phyloP scores from a whole-genome alignment of 2,329 filamentous ascomycete species.

The Pseudogymnoascus sp. region DNA sequence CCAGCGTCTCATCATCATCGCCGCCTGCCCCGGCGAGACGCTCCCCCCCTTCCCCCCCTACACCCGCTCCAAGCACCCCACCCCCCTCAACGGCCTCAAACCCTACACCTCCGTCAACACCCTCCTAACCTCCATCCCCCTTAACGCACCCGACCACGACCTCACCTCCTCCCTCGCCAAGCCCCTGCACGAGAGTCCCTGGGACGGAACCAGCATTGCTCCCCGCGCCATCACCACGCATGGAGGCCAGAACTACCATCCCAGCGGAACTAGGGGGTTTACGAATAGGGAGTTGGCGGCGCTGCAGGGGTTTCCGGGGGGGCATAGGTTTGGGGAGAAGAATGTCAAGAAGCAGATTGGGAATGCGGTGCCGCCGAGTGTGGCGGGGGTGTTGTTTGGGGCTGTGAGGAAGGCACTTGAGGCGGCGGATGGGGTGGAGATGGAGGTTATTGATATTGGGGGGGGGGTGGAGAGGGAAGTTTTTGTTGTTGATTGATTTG shows the following conservation, averaged over 20 bases:
- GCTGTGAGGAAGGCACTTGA: slow-evolving; percentile 32
- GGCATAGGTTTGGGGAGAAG: slow-evolving; percentile 45
- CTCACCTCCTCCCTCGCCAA: slow-evolving; percentile 22
- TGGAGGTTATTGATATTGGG: background rate
- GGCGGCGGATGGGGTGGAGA: slow-evolving; percentile 18
- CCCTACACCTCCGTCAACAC: slow-evolving; percentile 38
- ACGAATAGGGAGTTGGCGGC: slow-evolving; percentile 60
- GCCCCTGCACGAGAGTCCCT: slow-evolving; percentile 27
- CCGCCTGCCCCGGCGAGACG: slow-evolving; percentile 57
- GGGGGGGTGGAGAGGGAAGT: background rate
- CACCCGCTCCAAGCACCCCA: slow-evolving; percentile 43
- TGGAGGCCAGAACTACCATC: slow-evolving; percentile 56
- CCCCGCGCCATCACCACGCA: slow-evolving; percentile 55
- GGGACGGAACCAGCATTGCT: slow-evolving; percentile 40
- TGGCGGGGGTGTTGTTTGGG: slow-evolving; percentile 36
- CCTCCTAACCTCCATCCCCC: slow-evolving; percentile 18
- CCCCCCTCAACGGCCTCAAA: slow-evolving; percentile 24
- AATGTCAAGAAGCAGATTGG: slow-evolving; percentile 58
- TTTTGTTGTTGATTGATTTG: background rate
- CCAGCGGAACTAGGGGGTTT: slow-evolving; percentile 51
- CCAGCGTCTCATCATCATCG: slow-evolving; percentile 46
- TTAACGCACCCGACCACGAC: slow-evolving; percentile 33
- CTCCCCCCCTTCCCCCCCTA: slow-evolving; percentile 56
- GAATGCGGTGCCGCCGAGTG: slow-evolving; percentile 64
- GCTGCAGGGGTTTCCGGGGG: slow-evolving; percentile 59